Evolutionary conservation across 129 eudicot species (phyloP), one percentile per base, ranked within the genome.

Genomic region (Lactuca saligna): DNA sequence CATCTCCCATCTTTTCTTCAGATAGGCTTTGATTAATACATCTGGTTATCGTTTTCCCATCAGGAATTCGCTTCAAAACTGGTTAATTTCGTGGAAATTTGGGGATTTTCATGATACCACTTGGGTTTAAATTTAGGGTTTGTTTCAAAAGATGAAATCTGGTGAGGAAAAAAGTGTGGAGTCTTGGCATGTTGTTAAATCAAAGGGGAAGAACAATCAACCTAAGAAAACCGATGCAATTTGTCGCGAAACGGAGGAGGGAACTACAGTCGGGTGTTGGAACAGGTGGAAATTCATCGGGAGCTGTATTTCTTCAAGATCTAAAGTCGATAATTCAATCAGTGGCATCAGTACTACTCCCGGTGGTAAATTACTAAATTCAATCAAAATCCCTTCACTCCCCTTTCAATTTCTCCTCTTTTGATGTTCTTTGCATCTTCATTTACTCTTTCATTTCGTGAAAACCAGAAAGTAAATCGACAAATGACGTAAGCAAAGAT

Each of bases 321-420:
- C 99, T 86, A 94, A 94, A 74, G 99, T 94, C 68, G 99, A 94
- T 80, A 87, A 56, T 75, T 94, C 99, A 42, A 69, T 85, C 61
- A 89, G 95, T 83, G 89, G 97, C 86, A 89, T 84, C 75, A 85
- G 87, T 81, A 75, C 91, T 81, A 75, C 91, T 69, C 71, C 70
- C 64, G 70, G 74, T 76, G 99, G 99, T 94, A 94, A 75, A 3
- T 61, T 76, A 97, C 97, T 94, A 94, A 75, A 3, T 61, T 69
- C 63, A 37, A 3, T 32, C 34, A 15, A 25, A 35, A 4, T 35
- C 6, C 17, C 42, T 54, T 57, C 14, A 8, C 48, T 67, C 46
- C 17, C 60, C 55, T 58, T 60, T 49, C 25, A 61, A n/a, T 20
- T 69, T 69, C 39, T 9, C 32, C 3, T 69, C 51, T 13, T 6